phyloP scores from a whole-genome alignment of 106 monocot genomes.

The Narthecium ossifragum region DNA sequence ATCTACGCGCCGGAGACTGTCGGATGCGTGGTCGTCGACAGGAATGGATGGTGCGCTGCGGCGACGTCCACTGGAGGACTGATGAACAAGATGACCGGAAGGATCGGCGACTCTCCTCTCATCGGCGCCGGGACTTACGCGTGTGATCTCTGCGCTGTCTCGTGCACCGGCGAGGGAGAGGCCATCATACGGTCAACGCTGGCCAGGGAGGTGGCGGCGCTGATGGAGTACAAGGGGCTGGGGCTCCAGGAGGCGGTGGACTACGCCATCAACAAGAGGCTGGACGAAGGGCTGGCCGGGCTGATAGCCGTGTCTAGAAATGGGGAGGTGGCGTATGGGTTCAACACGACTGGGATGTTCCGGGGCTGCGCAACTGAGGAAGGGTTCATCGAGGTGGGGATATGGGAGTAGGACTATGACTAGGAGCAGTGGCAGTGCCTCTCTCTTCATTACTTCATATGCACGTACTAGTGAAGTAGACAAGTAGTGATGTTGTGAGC shows the following conservation, averaged over 20 bases:
- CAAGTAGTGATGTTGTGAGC: too few species aligned
- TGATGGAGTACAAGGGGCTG: conserved; percentile 91
- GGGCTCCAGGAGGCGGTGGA: conserved; percentile 75
- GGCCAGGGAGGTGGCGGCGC: conserved; percentile 82
- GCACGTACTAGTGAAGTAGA: too few species aligned
- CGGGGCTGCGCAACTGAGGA: conserved; percentile 69
- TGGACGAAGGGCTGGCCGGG: conserved; percentile 80
- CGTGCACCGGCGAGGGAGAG: conserved; percentile 96
- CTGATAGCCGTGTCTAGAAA: conserved; percentile 63
- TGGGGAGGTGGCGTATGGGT: conserved; percentile 78
- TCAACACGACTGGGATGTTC: conserved; percentile 88
- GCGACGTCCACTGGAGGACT: conserved; percentile 95
- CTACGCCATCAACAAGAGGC: conserved; percentile 45
- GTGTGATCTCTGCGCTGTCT: conserved; percentile 61
- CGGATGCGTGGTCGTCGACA: conserved; percentile 81
- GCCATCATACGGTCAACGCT: conserved; percentile 82
- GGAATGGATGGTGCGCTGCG: conserved; percentile 47
- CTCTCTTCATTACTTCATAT: too few species aligned
- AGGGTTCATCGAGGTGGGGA: conserved; percentile 82
- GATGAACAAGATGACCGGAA: conserved; percentile 86
- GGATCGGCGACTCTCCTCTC: conserved; percentile 90
- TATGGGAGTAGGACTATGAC: conserved; percentile 73
- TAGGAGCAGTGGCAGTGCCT: too few species aligned
- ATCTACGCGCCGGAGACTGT: conserved; percentile 93
- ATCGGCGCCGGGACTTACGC: conserved; percentile 94